These are phyloP conservation scores for Fagus sylvatica DNA, from an alignment of 306 rosid species.

Conservation along the genomic window DNA sequence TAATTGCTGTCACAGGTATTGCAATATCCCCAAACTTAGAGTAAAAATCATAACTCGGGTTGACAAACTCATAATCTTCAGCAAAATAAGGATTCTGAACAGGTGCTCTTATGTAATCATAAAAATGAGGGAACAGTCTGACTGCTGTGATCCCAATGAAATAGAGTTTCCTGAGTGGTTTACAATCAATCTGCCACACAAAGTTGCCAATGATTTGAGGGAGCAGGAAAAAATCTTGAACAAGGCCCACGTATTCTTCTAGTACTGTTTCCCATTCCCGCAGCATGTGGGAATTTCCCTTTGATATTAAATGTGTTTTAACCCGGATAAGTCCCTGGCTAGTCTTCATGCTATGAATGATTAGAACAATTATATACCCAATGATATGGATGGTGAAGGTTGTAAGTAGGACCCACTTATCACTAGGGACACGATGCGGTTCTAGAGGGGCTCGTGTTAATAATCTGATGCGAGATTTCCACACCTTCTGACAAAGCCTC, in stretches of 20 bases:
- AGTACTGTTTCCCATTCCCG: conserved; percentile 64
- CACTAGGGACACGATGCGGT: conserved; percentile 62
- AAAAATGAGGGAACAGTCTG: conserved; percentile 83
- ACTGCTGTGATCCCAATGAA: conserved; percentile 76
- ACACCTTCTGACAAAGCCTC: conserved; percentile 86
- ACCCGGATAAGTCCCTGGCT: conserved; percentile 41
- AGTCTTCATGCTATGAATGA: conserved; percentile 45
- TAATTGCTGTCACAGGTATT: conserved; percentile 61
- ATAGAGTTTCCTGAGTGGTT: conserved; percentile 78
- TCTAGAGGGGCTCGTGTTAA: conserved; percentile 55
- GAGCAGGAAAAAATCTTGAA: conserved; percentile 84
- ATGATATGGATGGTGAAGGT: conserved; percentile 55
- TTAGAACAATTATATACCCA: conserved; percentile 56
- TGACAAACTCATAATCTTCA: conserved; percentile 68
- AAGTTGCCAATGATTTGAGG: conserved; percentile 83
- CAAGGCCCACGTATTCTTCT: conserved; percentile 80
- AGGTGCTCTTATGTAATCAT: conserved; percentile 66
- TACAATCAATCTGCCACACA: conserved; percentile 77
- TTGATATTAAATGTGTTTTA: conserved; percentile 20
- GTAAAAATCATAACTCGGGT: conserved; percentile 69
- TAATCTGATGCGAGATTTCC: conserved; percentile 81
- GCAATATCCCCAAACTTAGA: conserved; percentile 74
- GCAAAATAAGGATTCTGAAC: conserved; percentile 61
- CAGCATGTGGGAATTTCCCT: conserved; percentile 32
- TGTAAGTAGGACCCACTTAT: conserved; percentile 59